Evolutionary conservation across 441 rosid genomes (phyloP).

Genomic region (Theobroma grandiflorum): DNA sequence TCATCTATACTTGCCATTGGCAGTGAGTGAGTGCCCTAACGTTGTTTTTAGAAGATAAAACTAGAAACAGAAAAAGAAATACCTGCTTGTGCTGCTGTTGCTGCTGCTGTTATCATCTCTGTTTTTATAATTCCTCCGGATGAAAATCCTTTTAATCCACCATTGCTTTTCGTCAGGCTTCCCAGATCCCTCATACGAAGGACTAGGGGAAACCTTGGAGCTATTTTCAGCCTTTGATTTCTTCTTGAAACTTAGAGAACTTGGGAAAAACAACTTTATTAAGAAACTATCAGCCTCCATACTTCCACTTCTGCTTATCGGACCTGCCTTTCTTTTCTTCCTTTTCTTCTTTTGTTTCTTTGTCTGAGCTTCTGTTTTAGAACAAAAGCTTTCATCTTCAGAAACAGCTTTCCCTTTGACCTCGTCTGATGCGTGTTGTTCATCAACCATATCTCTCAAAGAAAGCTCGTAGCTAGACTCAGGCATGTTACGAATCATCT

Average conservation of each 20-base stretch:
- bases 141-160: constrained; percentile 34
- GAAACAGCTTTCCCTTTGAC: not conserved
- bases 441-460: constrained; percentile 59
- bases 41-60: not conserved
- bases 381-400: constrained; percentile 21
- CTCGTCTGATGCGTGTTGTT: constrained; percentile 16
- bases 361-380: constrained; percentile 8
- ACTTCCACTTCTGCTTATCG: constrained; percentile 41
- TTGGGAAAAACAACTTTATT: constrained; percentile 56
- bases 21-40: not conserved
- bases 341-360: not conserved
- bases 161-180: constrained; percentile 24
- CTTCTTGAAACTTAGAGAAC: constrained; percentile 36
- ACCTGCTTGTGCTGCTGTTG: constrained; percentile 36
- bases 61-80: not conserved
- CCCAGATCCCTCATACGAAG: constrained; percentile 32
- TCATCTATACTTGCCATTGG: not conserved
- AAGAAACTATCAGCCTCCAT: constrained; percentile 51
- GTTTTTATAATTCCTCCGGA: constrained; percentile 7
- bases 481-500: constrained; percentile 51
- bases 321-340: constrained; percentile 26
- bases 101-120: constrained; percentile 13
- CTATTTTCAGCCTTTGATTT: constrained; percentile 26
- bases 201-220: constrained; percentile 30
- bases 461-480: constrained; percentile 62